Base-by-base conservation (phyloP, 129 eudicot genomes). In the Centaurea solstitialis region DNA sequence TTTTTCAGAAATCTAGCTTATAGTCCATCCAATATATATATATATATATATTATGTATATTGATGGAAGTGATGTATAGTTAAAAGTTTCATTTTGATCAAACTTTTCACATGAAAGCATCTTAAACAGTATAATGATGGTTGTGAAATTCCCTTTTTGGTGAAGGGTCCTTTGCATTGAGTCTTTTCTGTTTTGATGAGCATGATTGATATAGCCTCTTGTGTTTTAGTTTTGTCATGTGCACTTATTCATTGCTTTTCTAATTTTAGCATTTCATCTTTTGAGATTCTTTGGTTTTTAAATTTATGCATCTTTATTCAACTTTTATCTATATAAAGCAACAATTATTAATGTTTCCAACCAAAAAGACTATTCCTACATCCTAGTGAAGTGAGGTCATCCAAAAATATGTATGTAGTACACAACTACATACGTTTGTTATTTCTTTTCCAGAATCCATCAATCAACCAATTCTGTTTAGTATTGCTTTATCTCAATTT, bases 21-120 rank as follows among this genome's bases (percentile, higher is more conserved):
- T 26, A 2, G 30, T 26, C 30, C 30, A 2, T 26, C 30, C 30
- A 26, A 26, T 50, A 50, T 50, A 50, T 50, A 50, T 50, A 59
- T 59, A 59, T 59, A 59, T 59, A 59, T 59, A 59, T 59, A 59
- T 59, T 61, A n/a, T 59, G 20, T 62, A 18, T 57, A 71, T 59
- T 39, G 70, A 70, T 68, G 66, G 69, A 47, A 53, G 22, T 22
- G 57, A 57, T 37, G 79, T 61, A 7, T 30, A 13, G 9, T n/a
- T 26, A 73, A 75, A 68, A 53, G 77, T 70, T 24, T n/a, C n/a
- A 71, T 76, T 59, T 22, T 71, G 86, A 76, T 70, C 26, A 82
- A 76, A 72, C 78, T 82, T 82, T 82, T 77, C 68, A 83, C 68
- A 76, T 83, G 86, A 83, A 71, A 21, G 86, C 77, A 83, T 83